phyloP scores from a whole-genome alignment of 2,329 filamentous ascomycete species.

The Zopfia rhizophila region DNA sequence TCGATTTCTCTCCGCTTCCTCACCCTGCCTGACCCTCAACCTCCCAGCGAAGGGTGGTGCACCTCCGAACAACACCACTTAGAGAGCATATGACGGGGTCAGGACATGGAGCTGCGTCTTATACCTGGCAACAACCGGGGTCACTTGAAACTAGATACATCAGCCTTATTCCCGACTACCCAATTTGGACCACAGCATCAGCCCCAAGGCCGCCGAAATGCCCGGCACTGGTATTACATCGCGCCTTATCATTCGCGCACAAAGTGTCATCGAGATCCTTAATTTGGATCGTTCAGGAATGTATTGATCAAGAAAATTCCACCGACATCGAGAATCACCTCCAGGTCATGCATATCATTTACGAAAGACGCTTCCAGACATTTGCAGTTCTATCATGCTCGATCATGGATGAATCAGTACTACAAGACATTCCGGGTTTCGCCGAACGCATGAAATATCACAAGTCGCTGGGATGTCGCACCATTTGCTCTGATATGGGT shows the following conservation, averaged over 20 bases:
- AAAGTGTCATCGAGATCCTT: background rate
- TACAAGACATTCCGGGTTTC: too few relatives aligned
- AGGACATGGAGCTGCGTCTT: constrained; percentile 11
- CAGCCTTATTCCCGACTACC: constrained; percentile 3
- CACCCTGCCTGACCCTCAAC: constrained; percentile 1
- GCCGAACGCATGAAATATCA: too few relatives aligned
- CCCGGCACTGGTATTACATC: constrained; percentile 9
- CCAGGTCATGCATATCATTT: constrained; percentile 15
- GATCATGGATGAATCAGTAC: too few relatives aligned
- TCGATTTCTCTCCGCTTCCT: constrained; percentile 10
- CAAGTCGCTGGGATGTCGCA: too few relatives aligned
- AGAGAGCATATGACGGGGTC: constrained; percentile 1
- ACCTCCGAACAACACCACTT: constrained; percentile 8
- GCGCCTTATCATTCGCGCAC: constrained; percentile 3
- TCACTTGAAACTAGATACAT: background rate
- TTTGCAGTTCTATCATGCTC: constrained; percentile 3
- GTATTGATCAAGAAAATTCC: constrained; percentile 10
- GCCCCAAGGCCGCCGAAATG: background rate
- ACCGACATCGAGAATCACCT: constrained; percentile 7
- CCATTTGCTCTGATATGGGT: too few relatives aligned
- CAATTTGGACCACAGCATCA: constrained; percentile 4
- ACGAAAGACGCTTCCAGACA: constrained; percentile 5
- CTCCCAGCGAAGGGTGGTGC: background rate
- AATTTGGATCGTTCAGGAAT: constrained; percentile 17
- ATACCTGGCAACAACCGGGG: constrained; percentile 15